Evolutionary conservation across 139 green algal species (phyloP), one percentile per base, ranked within the genome.

Genomic region (Chlorella sp.): DNA sequence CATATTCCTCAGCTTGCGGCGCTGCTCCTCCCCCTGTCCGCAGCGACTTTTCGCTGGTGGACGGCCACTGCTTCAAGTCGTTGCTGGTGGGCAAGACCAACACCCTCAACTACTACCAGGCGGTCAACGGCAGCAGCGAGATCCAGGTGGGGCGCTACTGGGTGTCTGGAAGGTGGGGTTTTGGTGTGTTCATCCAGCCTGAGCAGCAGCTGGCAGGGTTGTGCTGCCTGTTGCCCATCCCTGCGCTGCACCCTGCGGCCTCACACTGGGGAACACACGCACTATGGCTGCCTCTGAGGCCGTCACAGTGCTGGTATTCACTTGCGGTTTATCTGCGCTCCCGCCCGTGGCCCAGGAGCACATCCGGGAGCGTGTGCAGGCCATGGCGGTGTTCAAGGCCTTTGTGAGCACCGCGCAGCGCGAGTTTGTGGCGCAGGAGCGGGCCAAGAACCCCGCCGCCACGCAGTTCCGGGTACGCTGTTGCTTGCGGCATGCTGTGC

Each of bases 31-130:
- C 32, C 7, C 12, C 20, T 12, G 3, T 25, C 41, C 34, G 82
- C 82, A 86, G 81, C 28, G 60, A 74, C 67, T 82, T 70, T 34
- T 57, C 32, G 26, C 62, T 78, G 20, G 60, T 86, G 38, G 84
- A 88, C 20, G 83, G 83, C 30, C 62, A 73, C 39, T 90, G 87
- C 76, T 90, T 88, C 76, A 68, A 63, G 36, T 64, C 28, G 25
- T 51, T 90, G 26, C 65, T 88, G 2, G 64, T 90, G 25, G 87
- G 87, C 44, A 88, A 90, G 71, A 84, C 82, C 56, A 85, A 63
- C 51, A 90, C 87, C 30, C 74, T 90, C 65, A 90, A 90, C 74
- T 90, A 86, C 67, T 90, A 90, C 75, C 87, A 90, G 70, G 16
- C 74, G 3, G 36, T 87, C 9, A 88, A 88, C 65, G 65, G 34